Conservation (phyloP, 768 basidiomycete species). For the Ramaria sp. region DNA sequence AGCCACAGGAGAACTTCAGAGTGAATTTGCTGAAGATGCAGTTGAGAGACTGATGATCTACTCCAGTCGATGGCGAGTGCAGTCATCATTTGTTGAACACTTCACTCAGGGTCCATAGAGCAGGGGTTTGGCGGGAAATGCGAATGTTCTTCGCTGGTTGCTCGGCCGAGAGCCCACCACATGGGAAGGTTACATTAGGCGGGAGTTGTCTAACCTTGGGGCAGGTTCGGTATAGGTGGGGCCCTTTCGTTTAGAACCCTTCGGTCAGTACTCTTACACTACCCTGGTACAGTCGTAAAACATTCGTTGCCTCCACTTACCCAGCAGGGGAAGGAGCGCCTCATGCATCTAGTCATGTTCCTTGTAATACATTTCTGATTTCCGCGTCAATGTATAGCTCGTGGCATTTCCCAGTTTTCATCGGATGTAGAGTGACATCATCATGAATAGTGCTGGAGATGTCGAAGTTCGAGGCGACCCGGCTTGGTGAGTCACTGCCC, state of each 20-base stretch:
- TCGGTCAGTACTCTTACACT: not conserved
- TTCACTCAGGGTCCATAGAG: not conserved
- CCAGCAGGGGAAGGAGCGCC: too few relatives aligned
- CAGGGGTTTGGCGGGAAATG: slow-evolving; percentile 4
- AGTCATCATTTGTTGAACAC: not conserved
- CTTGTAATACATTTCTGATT: too few relatives aligned
- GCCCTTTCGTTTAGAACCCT: too few relatives aligned
- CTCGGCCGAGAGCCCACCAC: slow-evolving; percentile 2
- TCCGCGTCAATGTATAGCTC: too few relatives aligned
- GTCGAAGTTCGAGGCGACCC: too few relatives aligned
- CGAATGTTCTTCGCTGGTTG: slow-evolving; percentile 3
- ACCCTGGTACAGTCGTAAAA: too few relatives aligned
- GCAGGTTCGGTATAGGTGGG: not conserved
- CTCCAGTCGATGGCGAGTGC: slow-evolving; percentile 20
- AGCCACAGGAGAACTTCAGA: slow-evolving; percentile 6
- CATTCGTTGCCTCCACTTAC: too few relatives aligned
- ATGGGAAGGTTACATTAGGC: slow-evolving; percentile 1
- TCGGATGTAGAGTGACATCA: too few relatives aligned
- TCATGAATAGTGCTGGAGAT: too few relatives aligned
- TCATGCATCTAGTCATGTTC: too few relatives aligned
- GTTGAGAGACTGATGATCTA: slow-evolving; percentile 23
- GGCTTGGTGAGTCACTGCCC: too few relatives aligned
- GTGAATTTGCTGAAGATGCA: slow-evolving; percentile 17
- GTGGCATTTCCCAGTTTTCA: too few relatives aligned
- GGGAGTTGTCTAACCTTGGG: not conserved